phyloP scores from a whole-genome alignment of 2,329 filamentous ascomycete genomes.

The Fusarium luffae region DNA sequence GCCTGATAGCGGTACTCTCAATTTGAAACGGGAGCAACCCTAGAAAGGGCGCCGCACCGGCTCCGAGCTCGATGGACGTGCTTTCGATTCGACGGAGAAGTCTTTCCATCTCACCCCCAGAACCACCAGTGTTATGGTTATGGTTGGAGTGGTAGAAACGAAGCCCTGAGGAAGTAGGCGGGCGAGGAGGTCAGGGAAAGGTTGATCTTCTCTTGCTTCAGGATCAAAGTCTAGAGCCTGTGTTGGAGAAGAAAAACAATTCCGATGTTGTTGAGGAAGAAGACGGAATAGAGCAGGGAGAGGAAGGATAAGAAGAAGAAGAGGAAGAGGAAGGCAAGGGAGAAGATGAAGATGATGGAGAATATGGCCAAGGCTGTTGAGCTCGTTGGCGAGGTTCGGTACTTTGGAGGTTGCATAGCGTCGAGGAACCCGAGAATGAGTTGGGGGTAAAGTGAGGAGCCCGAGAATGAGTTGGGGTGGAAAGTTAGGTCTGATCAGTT shows the following conservation, averaged over 20 bases:
- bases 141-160: no score
- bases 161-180: not conserved
- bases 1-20: not conserved
- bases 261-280: not conserved
- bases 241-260: not conserved
- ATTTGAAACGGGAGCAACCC: no score
- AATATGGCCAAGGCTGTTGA: not conserved
- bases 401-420: not conserved
- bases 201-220: conserved; percentile 1
- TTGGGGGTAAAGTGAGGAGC: no score
- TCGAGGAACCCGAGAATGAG: not conserved
- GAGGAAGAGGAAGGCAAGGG: not conserved
- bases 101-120: not conserved
- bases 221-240: not conserved
- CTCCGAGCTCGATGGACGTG: no score
- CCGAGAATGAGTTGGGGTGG: not conserved
- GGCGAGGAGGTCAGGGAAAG: not conserved
- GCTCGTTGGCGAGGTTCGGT: not conserved
- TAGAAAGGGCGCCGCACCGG: no score
- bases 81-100: not conserved
- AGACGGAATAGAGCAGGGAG: not conserved
- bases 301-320: not conserved
- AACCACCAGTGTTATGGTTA: no score
- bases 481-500: not conserved
- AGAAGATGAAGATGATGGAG: not conserved